Conservation (phyloP, 2,329 filamentous ascomycete genomes). For the Fusarium chlamydosporum region DNA sequence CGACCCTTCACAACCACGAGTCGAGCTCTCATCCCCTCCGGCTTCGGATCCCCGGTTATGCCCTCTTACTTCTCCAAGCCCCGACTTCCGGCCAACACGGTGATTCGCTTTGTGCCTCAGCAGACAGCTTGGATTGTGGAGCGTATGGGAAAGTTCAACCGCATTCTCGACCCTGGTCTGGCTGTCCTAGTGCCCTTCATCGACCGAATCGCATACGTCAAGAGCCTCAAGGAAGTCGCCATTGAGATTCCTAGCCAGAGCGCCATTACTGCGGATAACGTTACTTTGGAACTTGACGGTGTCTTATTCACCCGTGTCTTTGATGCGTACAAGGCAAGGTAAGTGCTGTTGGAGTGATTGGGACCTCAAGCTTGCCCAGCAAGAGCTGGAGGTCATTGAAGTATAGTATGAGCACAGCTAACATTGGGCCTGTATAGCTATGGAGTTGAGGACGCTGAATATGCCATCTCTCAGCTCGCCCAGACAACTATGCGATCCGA, state of each 20-base stretch:
- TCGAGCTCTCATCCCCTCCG: constrained; percentile 53
- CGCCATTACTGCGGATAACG: constrained; percentile 98
- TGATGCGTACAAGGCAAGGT: constrained; percentile 98
- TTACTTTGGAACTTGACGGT: constrained; percentile 95
- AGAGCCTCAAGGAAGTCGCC: constrained; percentile 94
- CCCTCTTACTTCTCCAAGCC: constrained; percentile 85
- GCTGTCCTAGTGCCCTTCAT: constrained; percentile 90
- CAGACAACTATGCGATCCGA: constrained; percentile 99
- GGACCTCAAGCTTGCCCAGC: background rate
- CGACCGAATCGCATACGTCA: constrained; percentile 97
- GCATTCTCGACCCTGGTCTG: constrained; percentile 91
- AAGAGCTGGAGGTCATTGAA: constrained; percentile 9
- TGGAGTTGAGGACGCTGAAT: constrained; percentile 97
- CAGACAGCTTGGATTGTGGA: constrained; percentile 99
- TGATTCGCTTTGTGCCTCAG: constrained; percentile 97
- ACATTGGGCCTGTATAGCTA: constrained; percentile 72
- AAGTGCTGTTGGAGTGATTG: constrained; percentile 49
- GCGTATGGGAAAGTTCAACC: constrained; percentile 97
- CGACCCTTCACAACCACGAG: constrained; percentile 54
- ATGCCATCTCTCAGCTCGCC: constrained; percentile 96
- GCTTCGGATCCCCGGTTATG: constrained; percentile 56
- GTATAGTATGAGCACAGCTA: constrained; percentile 8
- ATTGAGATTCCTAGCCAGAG: constrained; percentile 98
- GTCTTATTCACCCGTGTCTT: constrained; percentile 96
- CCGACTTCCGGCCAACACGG: constrained; percentile 88